Evolutionary conservation across 2,329 filamentous ascomycete genomes (phyloP), one percentile per base, ranked within the genome.

Genomic region (Calonectria pauciramosa): DNA sequence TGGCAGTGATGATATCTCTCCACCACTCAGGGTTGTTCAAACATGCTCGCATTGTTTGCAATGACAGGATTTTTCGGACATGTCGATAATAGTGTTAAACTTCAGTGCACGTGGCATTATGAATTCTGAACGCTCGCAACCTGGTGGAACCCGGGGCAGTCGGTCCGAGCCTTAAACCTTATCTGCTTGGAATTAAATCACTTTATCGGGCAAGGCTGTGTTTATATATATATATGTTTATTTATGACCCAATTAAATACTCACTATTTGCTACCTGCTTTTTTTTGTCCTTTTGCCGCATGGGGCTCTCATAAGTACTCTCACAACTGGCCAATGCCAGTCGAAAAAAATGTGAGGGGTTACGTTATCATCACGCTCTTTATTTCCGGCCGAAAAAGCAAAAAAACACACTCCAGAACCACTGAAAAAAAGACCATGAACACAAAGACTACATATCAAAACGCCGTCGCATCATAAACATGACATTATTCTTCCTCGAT

Each of bases 241-340:
- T 56, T 32, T 63, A 41, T 63, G 16, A 63, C 38, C 56, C 56
- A 63, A 63, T 63, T 63, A 60, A 60, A 63, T 63, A 63, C 56
- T 63, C 56, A 38, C 56, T 63, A 63, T 26, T 23, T 28, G 56
- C 56, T 60, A 8, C 56, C 56, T 38, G 56, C 56, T 63, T 63
- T 63, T 60, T 63, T 63, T 63, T 63, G 56, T 63, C 56, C 56
- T 63, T 63, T 63, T 63, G 56, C 56, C 56, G 52, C 38, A 63
- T 20, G 34, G 56, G 56, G 56, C 56, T 63, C 56, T 63, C 56
- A 63, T 63, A 63, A 63, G 34, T 63, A 41, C 56, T 63, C 56
- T 63, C 56, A 63, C 56, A 28, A 41, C 56, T 26, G 56, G 56
- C 56, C 56, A 30, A 63, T 63, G 56, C 56, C 56, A 23, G n/a